A percentile compares a stretch with the other conserved stretches of the same genome.
These are phyloP conservation scores for Mucor plumbeus DNA, from an alignment of 371 early-diverging fungal genomes.

Conservation along the genomic window DNA sequence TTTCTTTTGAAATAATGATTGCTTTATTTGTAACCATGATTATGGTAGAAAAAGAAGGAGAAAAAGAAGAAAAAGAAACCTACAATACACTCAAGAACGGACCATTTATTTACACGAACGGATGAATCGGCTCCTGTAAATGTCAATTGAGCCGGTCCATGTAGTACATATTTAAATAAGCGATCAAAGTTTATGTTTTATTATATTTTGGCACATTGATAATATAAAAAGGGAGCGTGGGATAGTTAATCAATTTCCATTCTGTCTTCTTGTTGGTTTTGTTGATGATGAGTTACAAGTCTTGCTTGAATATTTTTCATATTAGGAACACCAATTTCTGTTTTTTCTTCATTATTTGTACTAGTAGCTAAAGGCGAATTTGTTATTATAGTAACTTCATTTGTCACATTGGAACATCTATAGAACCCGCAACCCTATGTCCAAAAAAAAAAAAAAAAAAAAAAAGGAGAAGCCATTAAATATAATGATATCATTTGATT, in stretches of 20 bases:
- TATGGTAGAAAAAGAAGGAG: background rate
- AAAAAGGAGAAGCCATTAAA: background rate
- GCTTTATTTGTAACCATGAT: slow-evolving; percentile 37
- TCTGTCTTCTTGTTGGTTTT: background rate
- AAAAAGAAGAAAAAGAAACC: background rate
- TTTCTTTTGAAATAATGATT: slow-evolving; percentile 46
- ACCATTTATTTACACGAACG: slow-evolving; percentile 14
- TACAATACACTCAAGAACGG: background rate
- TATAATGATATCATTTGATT: background rate
- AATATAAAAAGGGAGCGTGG: background rate
- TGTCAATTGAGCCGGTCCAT: background rate
- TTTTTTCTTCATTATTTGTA: slow-evolving; percentile 14
- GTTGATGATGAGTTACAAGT: background rate
- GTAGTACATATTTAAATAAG: background rate
- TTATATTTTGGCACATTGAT: too few relatives aligned
- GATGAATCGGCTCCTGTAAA: slow-evolving; percentile 5
- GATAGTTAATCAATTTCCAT: slow-evolving; percentile 9
- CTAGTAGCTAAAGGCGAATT: background rate
- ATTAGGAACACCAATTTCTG: slow-evolving; percentile 42
- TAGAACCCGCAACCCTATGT: slow-evolving; percentile 40
- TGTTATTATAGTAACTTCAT: background rate
- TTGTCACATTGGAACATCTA: slow-evolving; percentile 22
- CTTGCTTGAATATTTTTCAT: slow-evolving; percentile 31
- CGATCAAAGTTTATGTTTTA: too few relatives aligned
- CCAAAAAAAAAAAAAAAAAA: background rate